Percentiles rank a stretch among this genome's conserved stretches.
Evolutionary conservation across 257 asterid genomes (phyloP).

Genomic region (Fraxinus americana): DNA sequence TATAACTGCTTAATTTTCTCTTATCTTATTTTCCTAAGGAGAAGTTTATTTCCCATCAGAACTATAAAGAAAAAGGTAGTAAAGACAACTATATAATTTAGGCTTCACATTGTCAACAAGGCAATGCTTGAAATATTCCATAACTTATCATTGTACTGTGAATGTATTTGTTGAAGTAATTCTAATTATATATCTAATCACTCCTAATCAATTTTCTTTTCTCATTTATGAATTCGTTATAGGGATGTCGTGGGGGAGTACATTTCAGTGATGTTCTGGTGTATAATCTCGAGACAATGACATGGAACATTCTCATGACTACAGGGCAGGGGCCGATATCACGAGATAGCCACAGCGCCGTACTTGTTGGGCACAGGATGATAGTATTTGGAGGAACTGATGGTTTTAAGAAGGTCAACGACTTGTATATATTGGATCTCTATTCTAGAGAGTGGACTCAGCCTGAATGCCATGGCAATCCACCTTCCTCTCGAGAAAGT

Average conservation of each 20-base stretch:
- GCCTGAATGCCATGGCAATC: slow-evolving; percentile 71
- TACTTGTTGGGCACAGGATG: slow-evolving; percentile 69
- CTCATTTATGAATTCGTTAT: neutral
- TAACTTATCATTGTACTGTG: neutral
- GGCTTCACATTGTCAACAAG: neutral
- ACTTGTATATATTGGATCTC: slow-evolving; percentile 71
- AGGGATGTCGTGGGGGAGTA: slow-evolving; percentile 97
- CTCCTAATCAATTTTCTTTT: too few species aligned
- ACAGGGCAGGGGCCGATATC: slow-evolving; percentile 88
- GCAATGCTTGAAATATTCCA: neutral
- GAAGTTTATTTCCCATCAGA: too few species aligned
- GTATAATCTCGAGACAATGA: slow-evolving; percentile 65
- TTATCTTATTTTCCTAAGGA: too few species aligned
- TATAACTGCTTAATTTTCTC: neutral
- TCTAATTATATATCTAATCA: too few species aligned
- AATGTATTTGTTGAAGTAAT: neutral
- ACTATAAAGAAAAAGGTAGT: too few species aligned
- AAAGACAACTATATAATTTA: too few species aligned
- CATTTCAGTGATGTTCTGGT: slow-evolving; percentile 89
- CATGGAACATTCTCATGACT: slow-evolving; percentile 72
- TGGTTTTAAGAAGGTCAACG: slow-evolving; percentile 81
- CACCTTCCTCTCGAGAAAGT: slow-evolving; percentile 85
- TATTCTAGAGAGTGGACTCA: slow-evolving; percentile 65
- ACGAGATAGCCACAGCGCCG: slow-evolving; percentile 86
- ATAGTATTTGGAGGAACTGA: slow-evolving; percentile 87